Evolutionary conservation across 495 filamentous ascomycete genomes (phyloP).

Genomic region (Penicillium daleae): DNA sequence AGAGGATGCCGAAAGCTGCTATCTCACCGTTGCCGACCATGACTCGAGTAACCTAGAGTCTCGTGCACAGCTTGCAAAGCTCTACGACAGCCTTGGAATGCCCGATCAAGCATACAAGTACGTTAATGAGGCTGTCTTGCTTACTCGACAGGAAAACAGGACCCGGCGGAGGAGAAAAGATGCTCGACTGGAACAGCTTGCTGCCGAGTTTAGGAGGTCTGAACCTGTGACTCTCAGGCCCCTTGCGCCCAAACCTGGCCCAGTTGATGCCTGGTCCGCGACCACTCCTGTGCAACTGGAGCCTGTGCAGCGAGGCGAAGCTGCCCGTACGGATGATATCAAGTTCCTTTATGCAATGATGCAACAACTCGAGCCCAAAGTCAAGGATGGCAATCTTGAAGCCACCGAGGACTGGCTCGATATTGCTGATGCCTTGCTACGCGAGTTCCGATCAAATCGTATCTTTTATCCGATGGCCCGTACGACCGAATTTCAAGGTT

Average conservation of each 20-base stretch:
- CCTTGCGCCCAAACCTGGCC: conserved; percentile 34
- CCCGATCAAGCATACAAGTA: conserved; percentile 73
- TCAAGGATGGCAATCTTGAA: conserved; percentile 55
- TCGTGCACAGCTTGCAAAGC: conserved; percentile 73
- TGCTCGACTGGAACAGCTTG: conserved; percentile 48
- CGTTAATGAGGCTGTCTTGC: conserved; percentile 70
- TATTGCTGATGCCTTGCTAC: conserved; percentile 71
- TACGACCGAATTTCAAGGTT: conserved; percentile 69
- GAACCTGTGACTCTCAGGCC: conserved; percentile 22
- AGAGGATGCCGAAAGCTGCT: conserved; percentile 74
- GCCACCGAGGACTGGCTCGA: conserved; percentile 71
- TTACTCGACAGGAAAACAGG: conserved; percentile 52
- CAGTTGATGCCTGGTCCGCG: conserved; percentile 26
- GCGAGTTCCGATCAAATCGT: conserved; percentile 78
- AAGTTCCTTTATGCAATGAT: conserved; percentile 61
- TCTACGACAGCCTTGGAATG: conserved; percentile 74
- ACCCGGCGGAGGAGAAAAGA: conserved; percentile 42
- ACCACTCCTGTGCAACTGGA: conserved; percentile 19
- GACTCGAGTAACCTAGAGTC: conserved; percentile 71
- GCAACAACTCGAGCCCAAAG: conserved; percentile 51
- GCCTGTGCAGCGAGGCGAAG: conserved; percentile 37
- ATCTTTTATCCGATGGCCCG: conserved; percentile 78
- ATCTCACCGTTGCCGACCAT: conserved; percentile 67
- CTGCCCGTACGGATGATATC: conserved; percentile 53
- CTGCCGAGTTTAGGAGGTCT: conserved; percentile 41